These are phyloP conservation scores for Aspergillus carlsbadensis DNA, from an alignment of 495 filamentous ascomycete species.

Conservation along the genomic window DNA sequence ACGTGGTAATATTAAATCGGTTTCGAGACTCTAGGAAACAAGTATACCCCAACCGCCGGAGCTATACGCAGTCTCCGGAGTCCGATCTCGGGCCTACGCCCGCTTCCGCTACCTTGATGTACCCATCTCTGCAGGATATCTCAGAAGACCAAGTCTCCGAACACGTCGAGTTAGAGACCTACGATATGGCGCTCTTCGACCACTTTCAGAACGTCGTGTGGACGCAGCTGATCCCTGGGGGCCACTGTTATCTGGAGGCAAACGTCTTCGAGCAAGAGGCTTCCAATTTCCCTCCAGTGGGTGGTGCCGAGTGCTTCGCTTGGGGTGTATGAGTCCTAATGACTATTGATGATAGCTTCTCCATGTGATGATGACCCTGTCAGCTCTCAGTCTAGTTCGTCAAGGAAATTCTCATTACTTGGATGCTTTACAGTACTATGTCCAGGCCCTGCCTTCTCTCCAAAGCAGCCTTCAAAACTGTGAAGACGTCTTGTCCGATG, in stretches of 20 bases:
- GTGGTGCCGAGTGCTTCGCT: slow-evolving; percentile 22
- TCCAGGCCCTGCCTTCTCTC: slow-evolving; percentile 51
- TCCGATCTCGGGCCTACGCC: slow-evolving; percentile 24
- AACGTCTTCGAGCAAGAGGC: slow-evolving; percentile 52
- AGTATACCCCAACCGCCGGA: slow-evolving; percentile 25
- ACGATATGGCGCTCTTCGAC: slow-evolving; percentile 37
- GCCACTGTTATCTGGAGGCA: slow-evolving; percentile 29
- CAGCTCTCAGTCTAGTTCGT: slow-evolving; percentile 54
- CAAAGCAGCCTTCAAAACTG: slow-evolving; percentile 44
- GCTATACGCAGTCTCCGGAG: slow-evolving; percentile 34
- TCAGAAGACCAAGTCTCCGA: slow-evolving; percentile 8
- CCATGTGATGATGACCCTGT: slow-evolving; percentile 61
- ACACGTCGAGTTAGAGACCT: slow-evolving; percentile 21
- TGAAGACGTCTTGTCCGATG: slow-evolving; percentile 55
- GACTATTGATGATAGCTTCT: slow-evolving; percentile 43
- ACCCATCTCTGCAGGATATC: slow-evolving; percentile 11
- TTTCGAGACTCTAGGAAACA: slow-evolving; percentile 49
- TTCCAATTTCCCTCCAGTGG: slow-evolving; percentile 50
- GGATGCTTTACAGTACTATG: slow-evolving; percentile 56
- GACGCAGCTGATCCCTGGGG: slow-evolving; percentile 34
- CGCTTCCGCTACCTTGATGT: slow-evolving; percentile 9
- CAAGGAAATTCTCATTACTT: slow-evolving; percentile 43
- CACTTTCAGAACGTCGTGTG: slow-evolving; percentile 48
- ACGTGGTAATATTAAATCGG: slow-evolving; percentile 45
- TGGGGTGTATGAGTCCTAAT: slow-evolving; percentile 11